A percentile compares a stretch with the other conserved stretches of the same genome.
These are phyloP conservation scores for Cordyceps tenuipes DNA, from an alignment of 2,329 filamentous ascomycete genomes.

Conservation along the genomic window DNA sequence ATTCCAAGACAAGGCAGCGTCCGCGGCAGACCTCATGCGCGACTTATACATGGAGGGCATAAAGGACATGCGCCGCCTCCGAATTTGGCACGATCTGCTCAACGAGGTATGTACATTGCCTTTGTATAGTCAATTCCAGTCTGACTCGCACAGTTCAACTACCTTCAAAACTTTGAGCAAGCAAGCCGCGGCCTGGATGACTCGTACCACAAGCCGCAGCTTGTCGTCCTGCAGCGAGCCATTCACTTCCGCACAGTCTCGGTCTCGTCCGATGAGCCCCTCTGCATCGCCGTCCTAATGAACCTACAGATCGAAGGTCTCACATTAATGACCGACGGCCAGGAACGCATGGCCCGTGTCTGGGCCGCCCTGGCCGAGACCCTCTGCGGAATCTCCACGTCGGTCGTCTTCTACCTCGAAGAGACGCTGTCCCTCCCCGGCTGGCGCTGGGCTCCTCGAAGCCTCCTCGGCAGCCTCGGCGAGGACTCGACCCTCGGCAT, in stretches of 20 bases:
- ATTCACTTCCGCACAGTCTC: constrained; percentile 22
- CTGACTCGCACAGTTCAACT: constrained; percentile 13
- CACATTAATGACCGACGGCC: constrained; percentile 7
- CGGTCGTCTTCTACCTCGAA: constrained; percentile 19
- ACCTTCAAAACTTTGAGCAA: constrained; percentile 12
- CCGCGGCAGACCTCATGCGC: constrained; percentile 11
- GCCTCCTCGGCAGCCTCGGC: constrained; percentile 15
- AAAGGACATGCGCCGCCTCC: constrained; percentile 13
- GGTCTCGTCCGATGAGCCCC: constrained; percentile 21
- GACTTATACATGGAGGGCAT: constrained; percentile 12
- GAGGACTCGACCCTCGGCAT: constrained; percentile 14
- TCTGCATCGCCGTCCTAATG: constrained; percentile 24
- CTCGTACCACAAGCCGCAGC: not conserved
- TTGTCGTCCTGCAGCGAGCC: constrained; percentile 18
- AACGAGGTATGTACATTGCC: constrained; percentile 13
- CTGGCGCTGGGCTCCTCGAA: constrained; percentile 22
- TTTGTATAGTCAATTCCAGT: too few relatives aligned
- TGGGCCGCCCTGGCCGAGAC: constrained; percentile 18
- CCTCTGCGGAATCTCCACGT: constrained; percentile 15
- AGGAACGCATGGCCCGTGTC: constrained; percentile 18
- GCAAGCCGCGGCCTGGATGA: not conserved
- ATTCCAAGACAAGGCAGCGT: constrained; percentile 23
- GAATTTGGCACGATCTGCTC: constrained; percentile 17
- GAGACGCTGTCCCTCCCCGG: constrained; percentile 16
- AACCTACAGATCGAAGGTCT: constrained; percentile 17